These are phyloP conservation scores for Peterozyma xylosa DNA, from an alignment of 805 yeast genomes.

Conservation along the genomic window DNA sequence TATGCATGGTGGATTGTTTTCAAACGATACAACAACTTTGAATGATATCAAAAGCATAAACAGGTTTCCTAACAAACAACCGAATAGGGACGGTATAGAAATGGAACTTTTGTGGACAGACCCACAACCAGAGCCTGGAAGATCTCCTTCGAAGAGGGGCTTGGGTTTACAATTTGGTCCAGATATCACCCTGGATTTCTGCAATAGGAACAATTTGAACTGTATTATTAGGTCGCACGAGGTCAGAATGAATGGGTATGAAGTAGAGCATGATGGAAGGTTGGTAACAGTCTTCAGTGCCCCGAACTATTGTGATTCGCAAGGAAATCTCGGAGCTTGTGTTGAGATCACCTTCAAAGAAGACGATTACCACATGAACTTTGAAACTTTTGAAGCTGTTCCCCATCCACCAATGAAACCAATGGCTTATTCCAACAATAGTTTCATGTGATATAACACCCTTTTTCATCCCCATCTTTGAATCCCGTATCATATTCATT, in stretches of 20 bases:
- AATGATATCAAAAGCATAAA: conserved; percentile 68
- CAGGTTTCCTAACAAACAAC: conserved; percentile 64
- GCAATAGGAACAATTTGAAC: conserved; percentile 61
- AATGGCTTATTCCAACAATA: conserved; percentile 73
- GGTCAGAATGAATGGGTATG: conserved; percentile 87
- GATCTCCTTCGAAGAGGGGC: conserved; percentile 88
- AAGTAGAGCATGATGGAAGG: conserved; percentile 78
- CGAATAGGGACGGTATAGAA: conserved; percentile 85
- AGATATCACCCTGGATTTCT: conserved; percentile 77
- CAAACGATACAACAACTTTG: conserved; percentile 62
- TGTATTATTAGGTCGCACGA: conserved; percentile 92
- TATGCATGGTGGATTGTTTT: conserved; percentile 94
- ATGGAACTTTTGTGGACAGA: conserved; percentile 98
- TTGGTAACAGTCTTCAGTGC: conserved; percentile 96
- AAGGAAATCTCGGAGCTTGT: conserved; percentile 87
- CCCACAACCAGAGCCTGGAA: conserved; percentile 74
- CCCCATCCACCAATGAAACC: conserved; percentile 90
- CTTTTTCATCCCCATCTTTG: not conserved
- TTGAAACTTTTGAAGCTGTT: conserved; percentile 67
- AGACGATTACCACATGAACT: conserved; percentile 38
- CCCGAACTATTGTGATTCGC: conserved; percentile 93
- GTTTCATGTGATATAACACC: conserved; percentile 28
- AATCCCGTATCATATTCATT: not conserved
- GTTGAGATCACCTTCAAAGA: conserved; percentile 55
- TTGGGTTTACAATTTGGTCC: conserved; percentile 97